Conservation (phyloP, 192 early-diverging fungal species). For the Podila epigama region DNA sequence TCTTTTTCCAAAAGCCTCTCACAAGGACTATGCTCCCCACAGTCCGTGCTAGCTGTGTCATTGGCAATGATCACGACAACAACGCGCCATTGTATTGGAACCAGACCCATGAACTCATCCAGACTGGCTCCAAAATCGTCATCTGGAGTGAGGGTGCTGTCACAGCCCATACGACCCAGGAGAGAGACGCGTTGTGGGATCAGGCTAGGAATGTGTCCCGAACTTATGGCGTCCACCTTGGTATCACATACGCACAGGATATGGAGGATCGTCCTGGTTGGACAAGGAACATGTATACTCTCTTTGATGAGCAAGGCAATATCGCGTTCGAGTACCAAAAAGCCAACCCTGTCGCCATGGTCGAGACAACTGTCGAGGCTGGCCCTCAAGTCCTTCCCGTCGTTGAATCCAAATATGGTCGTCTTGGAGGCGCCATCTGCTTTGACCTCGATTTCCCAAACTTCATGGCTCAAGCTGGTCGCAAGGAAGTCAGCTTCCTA, state of each 20-base stretch:
- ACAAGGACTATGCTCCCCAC: conserved; percentile 21
- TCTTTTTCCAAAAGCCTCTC: conserved; percentile 32
- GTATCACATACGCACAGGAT: conserved; percentile 29
- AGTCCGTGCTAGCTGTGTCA: conserved; percentile 34
- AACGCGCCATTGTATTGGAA: conserved; percentile 20
- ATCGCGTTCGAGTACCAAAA: conserved; percentile 53
- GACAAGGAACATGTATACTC: conserved; percentile 48
- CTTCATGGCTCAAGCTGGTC: conserved; percentile 51
- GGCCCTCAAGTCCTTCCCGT: conserved; percentile 44
- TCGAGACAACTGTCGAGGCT: conserved; percentile 38
- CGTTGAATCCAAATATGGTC: conserved; percentile 45
- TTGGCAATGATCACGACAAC: conserved; percentile 1
- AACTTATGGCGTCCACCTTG: conserved; percentile 33
- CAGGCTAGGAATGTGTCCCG: conserved; percentile 26
- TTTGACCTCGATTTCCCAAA: conserved; percentile 57
- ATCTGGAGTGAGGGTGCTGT: conserved; percentile 40
- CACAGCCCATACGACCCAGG: background rate
- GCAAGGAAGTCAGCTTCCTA: conserved; percentile 51
- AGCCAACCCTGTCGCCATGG: conserved; percentile 52
- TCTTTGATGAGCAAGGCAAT: conserved; percentile 37
- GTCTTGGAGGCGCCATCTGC: conserved; percentile 52
- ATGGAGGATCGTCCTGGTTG: background rate
- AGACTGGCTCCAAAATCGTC: conserved; percentile 35
- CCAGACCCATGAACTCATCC: conserved; percentile 27
- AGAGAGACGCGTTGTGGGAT: background rate